Conservation (phyloP, 257 asterid genomes). For the Solanum clarkiae region DNA sequence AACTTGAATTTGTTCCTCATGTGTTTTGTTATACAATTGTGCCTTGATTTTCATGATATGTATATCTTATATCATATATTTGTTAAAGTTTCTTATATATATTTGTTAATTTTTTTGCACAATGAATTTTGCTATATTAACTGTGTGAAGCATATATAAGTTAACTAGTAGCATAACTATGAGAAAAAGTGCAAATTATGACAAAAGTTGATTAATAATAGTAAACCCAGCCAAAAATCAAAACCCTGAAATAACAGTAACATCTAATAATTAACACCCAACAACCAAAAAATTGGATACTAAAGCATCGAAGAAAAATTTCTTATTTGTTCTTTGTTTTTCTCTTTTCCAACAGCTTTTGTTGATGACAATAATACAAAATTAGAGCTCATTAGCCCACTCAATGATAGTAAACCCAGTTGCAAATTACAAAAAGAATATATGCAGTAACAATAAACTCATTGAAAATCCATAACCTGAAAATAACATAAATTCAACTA, state of each 20-base stretch:
- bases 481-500: neutral
- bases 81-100: neutral
- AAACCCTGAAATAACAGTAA: neutral
- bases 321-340: neutral
- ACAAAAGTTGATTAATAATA: neutral
- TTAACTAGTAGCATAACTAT: neutral
- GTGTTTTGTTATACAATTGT: neutral
- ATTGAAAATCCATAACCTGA: neutral
- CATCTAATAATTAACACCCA: neutral
- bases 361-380: neutral
- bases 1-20: neutral
- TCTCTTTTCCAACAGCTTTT: neutral
- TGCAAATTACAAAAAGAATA: neutral
- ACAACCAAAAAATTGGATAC: neutral
- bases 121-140: too few species aligned
- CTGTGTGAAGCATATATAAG: too few species aligned
- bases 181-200: neutral
- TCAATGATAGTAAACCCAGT: neutral
- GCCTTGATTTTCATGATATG: neutral
- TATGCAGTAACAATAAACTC: neutral
- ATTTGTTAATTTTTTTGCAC: neutral
- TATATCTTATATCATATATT: neutral
- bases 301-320: neutral
- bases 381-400: neutral
- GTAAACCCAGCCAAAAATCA: neutral